phyloP scores from a whole-genome alignment of 2,329 filamentous ascomycete species.

The Periconia sp. region DNA sequence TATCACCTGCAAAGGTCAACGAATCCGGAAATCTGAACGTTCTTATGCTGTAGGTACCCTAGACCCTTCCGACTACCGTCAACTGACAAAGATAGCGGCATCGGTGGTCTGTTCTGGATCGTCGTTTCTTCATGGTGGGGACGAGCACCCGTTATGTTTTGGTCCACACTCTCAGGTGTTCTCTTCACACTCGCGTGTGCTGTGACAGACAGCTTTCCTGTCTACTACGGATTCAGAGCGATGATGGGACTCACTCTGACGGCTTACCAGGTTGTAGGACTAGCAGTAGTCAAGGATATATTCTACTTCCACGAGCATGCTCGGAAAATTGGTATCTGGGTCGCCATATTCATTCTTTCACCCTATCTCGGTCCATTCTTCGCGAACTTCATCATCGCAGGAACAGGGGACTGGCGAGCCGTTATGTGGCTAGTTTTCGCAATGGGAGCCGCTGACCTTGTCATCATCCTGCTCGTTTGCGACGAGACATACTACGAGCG shows the following conservation, averaged over 20 bases:
- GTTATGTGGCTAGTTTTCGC: conserved; percentile 32
- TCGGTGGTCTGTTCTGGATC: conserved; percentile 44
- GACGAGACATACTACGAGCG: conserved; percentile 46
- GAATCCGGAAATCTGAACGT: conserved; percentile 60
- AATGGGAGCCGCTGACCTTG: conserved; percentile 23
- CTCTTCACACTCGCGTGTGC: conserved; percentile 47
- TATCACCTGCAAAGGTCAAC: conserved; percentile 57
- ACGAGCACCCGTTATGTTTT: conserved; percentile 51
- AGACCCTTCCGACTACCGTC: not conserved
- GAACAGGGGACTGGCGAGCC: conserved; percentile 29
- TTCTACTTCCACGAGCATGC: conserved; percentile 48
- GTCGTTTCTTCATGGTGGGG: conserved; percentile 18
- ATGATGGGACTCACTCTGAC: conserved; percentile 31
- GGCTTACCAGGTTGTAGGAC: conserved; percentile 28
- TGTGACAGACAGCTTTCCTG: conserved; percentile 43
- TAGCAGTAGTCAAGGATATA: conserved; percentile 42
- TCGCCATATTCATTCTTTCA: conserved; percentile 31
- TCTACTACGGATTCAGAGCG: conserved; percentile 44
- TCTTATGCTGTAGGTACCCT: conserved; percentile 53
- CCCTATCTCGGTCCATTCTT: conserved; percentile 43
- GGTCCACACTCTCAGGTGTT: conserved; percentile 50
- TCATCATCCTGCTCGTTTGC: conserved; percentile 34
- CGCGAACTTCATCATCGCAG: conserved; percentile 32
- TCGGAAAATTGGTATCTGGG: conserved; percentile 43
- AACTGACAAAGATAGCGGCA: conserved; percentile 25